Evolutionary conservation across 2,329 filamentous ascomycete genomes (phyloP).

Genomic region (Byssochlamys sp.): DNA sequence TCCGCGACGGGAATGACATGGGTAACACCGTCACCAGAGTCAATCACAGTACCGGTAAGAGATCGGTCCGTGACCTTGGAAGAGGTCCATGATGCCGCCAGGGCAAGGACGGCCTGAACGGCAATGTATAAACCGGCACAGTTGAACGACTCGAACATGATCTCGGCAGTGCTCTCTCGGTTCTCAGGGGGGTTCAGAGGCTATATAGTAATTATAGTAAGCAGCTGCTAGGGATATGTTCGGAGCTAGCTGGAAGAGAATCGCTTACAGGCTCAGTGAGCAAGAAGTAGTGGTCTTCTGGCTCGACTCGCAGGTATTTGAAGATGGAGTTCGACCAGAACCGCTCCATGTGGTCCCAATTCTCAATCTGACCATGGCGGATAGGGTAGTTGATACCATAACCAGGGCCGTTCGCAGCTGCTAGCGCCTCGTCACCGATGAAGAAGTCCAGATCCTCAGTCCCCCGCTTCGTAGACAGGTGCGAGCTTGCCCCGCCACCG

Average conservation of each 20-base stretch:
- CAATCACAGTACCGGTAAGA: slow-evolving; percentile 92
- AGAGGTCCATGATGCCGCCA: slow-evolving; percentile 96
- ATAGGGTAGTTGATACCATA: slow-evolving; percentile 98
- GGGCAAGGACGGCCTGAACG: slow-evolving; percentile 89
- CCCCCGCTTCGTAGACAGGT: slow-evolving; percentile 82
- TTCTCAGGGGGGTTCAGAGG: slow-evolving; percentile 97
- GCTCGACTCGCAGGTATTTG: slow-evolving; percentile 96
- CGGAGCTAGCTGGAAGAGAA: background rate
- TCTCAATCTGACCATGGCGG: slow-evolving; percentile 94
- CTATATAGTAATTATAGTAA: slow-evolving; percentile 35
- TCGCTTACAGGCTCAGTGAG: slow-evolving; percentile 80
- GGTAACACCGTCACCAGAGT: slow-evolving; percentile 96
- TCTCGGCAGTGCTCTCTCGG: slow-evolving; percentile 96
- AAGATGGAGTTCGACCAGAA: slow-evolving; percentile 99
- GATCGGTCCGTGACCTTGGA: slow-evolving; percentile 95
- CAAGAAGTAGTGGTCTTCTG: slow-evolving; percentile 96
- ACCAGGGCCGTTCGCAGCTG: slow-evolving; percentile 73
- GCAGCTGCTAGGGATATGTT: background rate
- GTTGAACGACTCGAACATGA: slow-evolving; percentile 99
- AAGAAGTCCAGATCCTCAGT: slow-evolving; percentile 98
- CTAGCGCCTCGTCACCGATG: slow-evolving; percentile 90
- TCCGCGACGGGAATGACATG: slow-evolving; percentile 98
- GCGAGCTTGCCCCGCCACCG: slow-evolving; percentile 70
- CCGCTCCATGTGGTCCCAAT: slow-evolving; percentile 99
- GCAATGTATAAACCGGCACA: slow-evolving; percentile 98